These are phyloP conservation scores for Candida namnaoensis DNA, from an alignment of 805 yeast genomes.

Conservation along the genomic window DNA sequence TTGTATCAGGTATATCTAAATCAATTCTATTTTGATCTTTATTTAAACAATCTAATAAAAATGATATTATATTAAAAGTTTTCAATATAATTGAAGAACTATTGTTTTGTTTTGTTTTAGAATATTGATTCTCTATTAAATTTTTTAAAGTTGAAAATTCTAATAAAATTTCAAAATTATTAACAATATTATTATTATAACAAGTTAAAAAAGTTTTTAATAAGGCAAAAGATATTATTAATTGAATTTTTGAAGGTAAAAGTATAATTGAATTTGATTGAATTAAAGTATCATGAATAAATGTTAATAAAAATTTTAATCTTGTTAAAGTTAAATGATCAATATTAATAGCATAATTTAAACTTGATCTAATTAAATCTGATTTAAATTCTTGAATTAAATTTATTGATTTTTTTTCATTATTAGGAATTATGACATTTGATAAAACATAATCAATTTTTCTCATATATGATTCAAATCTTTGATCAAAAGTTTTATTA, in stretches of 20 bases:
- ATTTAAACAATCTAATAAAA: slow-evolving; percentile 1
- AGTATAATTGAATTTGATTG: neutral
- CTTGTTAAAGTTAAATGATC: slow-evolving; percentile 8
- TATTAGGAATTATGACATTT: neutral
- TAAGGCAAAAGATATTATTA: neutral
- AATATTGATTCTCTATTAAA: neutral
- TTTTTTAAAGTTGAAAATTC: too few species aligned
- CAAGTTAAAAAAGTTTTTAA: neutral
- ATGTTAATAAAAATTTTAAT: slow-evolving; percentile 6
- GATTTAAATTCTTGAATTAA: slow-evolving; percentile 12
- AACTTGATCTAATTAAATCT: slow-evolving; percentile 9
- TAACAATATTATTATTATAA: neutral
- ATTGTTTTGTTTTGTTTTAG: too few species aligned
- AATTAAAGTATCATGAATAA: slow-evolving; percentile 3
- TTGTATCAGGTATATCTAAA: too few species aligned
- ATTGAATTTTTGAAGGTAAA: neutral
- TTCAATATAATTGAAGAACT: neutral
- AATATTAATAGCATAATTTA: slow-evolving; percentile 9
- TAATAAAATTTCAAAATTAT: too few species aligned
- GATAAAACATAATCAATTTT: slow-evolving; percentile 12
- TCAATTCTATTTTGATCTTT: too few species aligned
- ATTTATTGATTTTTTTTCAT: too few species aligned
- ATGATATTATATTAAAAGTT: slow-evolving; percentile 4
- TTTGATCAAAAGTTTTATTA: slow-evolving; percentile 12
- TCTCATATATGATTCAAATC: slow-evolving; percentile 15